Percentiles rank a stretch among this genome's conserved stretches.
Conservation (phyloP, 2,329 filamentous ascomycete species). For the Trichoderma brevicompactum region DNA sequence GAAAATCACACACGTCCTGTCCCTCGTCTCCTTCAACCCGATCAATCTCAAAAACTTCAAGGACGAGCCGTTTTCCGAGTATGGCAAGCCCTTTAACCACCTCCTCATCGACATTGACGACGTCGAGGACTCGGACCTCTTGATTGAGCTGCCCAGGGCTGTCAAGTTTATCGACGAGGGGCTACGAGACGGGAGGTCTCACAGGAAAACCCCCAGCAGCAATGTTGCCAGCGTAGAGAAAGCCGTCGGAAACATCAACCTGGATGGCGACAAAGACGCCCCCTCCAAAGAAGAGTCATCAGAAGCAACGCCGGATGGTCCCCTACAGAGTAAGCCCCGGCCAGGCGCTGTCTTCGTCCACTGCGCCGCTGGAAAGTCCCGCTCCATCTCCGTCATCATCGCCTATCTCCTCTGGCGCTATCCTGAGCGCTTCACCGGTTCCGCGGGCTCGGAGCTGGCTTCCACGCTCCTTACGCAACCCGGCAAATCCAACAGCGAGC, state of each 20-base stretch:
- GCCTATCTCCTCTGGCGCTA: conserved; percentile 81
- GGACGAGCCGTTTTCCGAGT: conserved; percentile 53
- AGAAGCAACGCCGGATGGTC: background rate
- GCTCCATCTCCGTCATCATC: conserved; percentile 81
- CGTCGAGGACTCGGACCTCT: conserved; percentile 83
- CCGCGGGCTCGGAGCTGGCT: conserved; percentile 29
- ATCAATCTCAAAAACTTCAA: conserved; percentile 50
- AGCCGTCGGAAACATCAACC: conserved; percentile 21
- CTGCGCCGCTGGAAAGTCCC: conserved; percentile 95
- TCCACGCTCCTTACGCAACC: conserved; percentile 24
- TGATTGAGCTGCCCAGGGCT: conserved; percentile 77
- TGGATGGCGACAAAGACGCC: background rate
- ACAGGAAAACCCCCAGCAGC: conserved; percentile 15
- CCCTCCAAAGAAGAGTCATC: background rate
- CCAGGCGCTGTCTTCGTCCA: conserved; percentile 58
- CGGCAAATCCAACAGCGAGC: conserved; percentile 48
- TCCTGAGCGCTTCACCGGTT: conserved; percentile 55
- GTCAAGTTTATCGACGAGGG: conserved; percentile 84
- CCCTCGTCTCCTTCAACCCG: conserved; percentile 66
- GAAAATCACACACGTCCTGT: conserved; percentile 89
- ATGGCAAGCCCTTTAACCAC: conserved; percentile 67
- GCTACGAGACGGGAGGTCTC: conserved; percentile 47
- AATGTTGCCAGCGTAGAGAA: conserved; percentile 17
- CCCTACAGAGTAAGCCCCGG: conserved; percentile 29
- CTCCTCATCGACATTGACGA: conserved; percentile 86